These are phyloP conservation scores for Carex arenaria DNA, from an alignment of 202 grass and related monocot species.

Conservation along the genomic window DNA sequence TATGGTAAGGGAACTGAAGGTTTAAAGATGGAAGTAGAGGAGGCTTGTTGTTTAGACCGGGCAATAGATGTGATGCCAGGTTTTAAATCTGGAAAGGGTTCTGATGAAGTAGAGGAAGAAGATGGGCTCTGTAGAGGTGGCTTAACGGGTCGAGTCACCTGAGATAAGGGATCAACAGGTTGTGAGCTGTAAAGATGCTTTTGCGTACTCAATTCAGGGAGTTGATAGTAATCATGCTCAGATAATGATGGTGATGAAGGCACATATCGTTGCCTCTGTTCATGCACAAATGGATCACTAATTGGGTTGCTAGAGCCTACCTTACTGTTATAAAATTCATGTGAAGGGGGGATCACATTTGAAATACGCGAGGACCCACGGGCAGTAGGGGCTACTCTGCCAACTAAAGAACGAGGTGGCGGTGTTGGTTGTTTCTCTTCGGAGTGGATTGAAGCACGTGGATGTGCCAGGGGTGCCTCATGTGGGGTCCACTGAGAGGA, in stretches of 20 bases:
- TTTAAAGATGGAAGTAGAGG: constrained; percentile 17
- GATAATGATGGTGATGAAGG: constrained; percentile 41
- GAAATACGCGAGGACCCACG: not conserved
- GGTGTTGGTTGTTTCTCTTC: constrained; percentile 5
- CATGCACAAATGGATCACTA: constrained; percentile 33
- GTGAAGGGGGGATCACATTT: not conserved
- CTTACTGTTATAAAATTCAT: constrained; percentile 7
- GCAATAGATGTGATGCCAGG: not conserved
- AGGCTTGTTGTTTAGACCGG: constrained; percentile 4
- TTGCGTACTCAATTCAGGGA: constrained; percentile 9
- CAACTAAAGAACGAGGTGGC: constrained; percentile 7
- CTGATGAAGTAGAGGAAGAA: constrained; percentile 31
- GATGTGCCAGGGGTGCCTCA: constrained; percentile 4
- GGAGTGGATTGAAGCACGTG: not conserved
- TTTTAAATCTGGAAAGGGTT: constrained; percentile 21
- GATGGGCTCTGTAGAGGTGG: constrained; percentile 32
- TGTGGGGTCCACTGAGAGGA: constrained; percentile 20
- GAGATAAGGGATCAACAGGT: constrained; percentile 28
- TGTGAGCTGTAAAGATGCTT: constrained; percentile 14
- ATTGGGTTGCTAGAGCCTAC: not conserved
- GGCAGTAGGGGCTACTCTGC: not conserved
- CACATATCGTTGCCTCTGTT: constrained; percentile 58
- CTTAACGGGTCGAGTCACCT: not conserved
- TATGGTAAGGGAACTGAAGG: constrained; percentile 5
- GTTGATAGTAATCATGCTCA: constrained; percentile 39